These are phyloP conservation scores for Iris pallida DNA, from an alignment of 116 monocot species.

Conservation along the genomic window DNA sequence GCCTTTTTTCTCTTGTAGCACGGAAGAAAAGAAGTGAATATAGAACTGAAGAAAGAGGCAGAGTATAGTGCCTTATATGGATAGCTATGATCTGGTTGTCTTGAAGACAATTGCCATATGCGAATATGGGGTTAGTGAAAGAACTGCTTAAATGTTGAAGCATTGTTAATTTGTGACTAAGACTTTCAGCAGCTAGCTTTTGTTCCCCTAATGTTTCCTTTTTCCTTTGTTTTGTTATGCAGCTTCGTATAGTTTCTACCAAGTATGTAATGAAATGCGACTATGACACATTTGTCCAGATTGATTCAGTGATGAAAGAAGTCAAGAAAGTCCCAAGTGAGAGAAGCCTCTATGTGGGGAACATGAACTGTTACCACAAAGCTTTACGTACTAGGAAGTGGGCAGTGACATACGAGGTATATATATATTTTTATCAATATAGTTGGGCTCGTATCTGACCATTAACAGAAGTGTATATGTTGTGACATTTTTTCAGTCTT, in stretches of 20 bases:
- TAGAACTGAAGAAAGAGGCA: slow-evolving; percentile 68
- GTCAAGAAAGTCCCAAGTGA: slow-evolving; percentile 45
- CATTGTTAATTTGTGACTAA: neutral
- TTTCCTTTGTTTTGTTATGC: slow-evolving; percentile 2
- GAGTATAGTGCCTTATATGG: slow-evolving; percentile 72
- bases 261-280: slow-evolving; percentile 98
- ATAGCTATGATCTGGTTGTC: slow-evolving; percentile 80
- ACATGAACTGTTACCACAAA: slow-evolving; percentile 89
- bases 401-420: slow-evolving; percentile 98
- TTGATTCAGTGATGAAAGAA: slow-evolving; percentile 63
- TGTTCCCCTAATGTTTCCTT: slow-evolving; percentile 1
- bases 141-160: neutral
- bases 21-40: slow-evolving; percentile 70
- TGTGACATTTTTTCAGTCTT: too few species aligned
- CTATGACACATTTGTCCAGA: slow-evolving; percentile 90
- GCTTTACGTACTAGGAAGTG: slow-evolving; percentile 86
- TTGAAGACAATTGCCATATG: slow-evolving; percentile 76
- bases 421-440: neutral
- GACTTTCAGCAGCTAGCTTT: neutral
- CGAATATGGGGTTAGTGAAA: slow-evolving; percentile 58
- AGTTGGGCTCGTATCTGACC: too few species aligned
- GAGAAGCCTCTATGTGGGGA: slow-evolving; percentile 76
- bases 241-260: slow-evolving; percentile 54
- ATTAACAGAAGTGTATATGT: too few species aligned
- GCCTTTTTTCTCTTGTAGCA: slow-evolving; percentile 31